Evolutionary conservation across 1,139 yeast genomes (phyloP), one percentile per base, ranked within the genome.

Genomic region (Debaryomycetaceae sp.): DNA sequence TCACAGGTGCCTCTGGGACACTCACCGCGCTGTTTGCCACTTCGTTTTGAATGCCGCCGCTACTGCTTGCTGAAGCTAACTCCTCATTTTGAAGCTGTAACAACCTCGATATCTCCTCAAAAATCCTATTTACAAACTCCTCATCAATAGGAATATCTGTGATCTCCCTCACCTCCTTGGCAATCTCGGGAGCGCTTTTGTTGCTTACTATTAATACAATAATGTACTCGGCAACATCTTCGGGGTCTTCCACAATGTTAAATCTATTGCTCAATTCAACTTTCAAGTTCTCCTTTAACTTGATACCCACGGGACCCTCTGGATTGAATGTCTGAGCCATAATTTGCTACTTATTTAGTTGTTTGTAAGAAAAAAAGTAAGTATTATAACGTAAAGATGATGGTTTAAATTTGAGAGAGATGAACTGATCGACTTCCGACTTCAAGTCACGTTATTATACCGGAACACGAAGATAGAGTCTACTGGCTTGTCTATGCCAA

Each of bases 181-280:
- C 73, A 34, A 87, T 83, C 46, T 84, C 87, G 7, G 69, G 72
- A 8, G 82, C 75, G 5, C 81, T 65, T 55, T 86, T 83, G 50
- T 83, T 80, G 52, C 86, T 86, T 19, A 84, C 81, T 43, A 87
- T 81, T 65, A 87, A 70, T 42, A 86, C 75, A 17, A 83, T 75
- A 44, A 88, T 80, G 56, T 80, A 88, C 56, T 88, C 95, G 13
- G 96, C 87, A 32, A 86, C 84, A 56, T 84, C 88, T 35, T 71
- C 79, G 26, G 87, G 81, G 56, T 87, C 95, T 45, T 85, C 95
- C 6, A 58, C 59, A 17, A 63, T 57, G 43, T 52, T 55, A 50
- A 50, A 71, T 41, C 68, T 60, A 41, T 57, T 64, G 37, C 56
- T 58, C 41, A 72, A 56, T 51, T 72, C 77, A 33, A 61, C 63